phyloP scores from a whole-genome alignment of 257 asterid species.

The Nyctanthes arbortristis region DNA sequence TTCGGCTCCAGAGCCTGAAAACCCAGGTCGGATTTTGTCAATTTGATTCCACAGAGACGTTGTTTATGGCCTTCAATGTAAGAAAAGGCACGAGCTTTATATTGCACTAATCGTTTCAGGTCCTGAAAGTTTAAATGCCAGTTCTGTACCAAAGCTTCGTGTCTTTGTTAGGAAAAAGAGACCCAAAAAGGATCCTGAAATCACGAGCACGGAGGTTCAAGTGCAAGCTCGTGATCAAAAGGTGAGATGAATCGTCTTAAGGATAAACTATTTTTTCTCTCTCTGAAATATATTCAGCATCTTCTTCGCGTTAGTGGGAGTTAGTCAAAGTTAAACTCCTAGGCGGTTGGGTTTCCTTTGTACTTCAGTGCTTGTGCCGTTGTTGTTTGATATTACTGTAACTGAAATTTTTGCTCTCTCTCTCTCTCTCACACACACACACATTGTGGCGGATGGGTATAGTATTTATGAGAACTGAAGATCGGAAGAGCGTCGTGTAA shows the following conservation, averaged over 20 bases:
- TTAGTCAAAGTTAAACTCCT: neutral
- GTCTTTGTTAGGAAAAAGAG: constrained; percentile 66
- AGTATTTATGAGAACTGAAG: neutral
- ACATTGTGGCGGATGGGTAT: neutral
- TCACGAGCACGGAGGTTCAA: constrained; percentile 36
- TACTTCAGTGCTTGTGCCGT: constrained; percentile 1
- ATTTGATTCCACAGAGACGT: neutral
- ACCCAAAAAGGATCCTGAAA: constrained; percentile 38
- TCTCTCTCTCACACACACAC: neutral
- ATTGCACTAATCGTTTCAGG: constrained; percentile 38
- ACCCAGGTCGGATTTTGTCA: constrained; percentile 36
- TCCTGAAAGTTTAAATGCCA: constrained; percentile 31
- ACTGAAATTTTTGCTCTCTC: neutral
- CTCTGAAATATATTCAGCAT: neutral
- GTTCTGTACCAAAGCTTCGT: constrained; percentile 36
- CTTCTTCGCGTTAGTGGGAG: neutral
- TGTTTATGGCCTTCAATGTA: neutral
- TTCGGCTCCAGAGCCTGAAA: constrained; percentile 20
- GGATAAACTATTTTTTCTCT: neutral
- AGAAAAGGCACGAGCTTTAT: constrained; percentile 4
- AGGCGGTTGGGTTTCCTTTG: neutral
- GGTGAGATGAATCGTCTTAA: constrained; percentile 25
- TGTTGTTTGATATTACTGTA: neutral
- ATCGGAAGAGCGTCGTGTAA: too few relatives aligned
- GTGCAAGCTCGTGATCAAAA: constrained; percentile 39